Base-by-base conservation (phyloP, 1,284 basidiomycete genomes). In the Ceratobasidium theobromae region DNA sequence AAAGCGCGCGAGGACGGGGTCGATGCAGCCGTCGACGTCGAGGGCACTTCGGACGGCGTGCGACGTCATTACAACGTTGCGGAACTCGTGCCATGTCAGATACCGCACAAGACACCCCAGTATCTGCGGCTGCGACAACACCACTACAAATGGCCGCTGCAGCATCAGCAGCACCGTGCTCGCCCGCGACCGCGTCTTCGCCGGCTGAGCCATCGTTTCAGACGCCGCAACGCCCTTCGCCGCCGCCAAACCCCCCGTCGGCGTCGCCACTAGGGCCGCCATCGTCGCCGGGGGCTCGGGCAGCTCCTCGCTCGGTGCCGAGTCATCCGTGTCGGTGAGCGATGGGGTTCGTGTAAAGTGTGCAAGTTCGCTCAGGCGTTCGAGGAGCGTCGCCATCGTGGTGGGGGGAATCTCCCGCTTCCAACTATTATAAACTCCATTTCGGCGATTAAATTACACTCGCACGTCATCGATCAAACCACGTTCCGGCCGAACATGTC, bases 1-100 rank as follows among this genome's bases (percentile, higher is more conserved):
- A 71, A 81, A 87, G 35, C 79, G 81, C 4, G 81, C 74, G 27
- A 91, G 79, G 43, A 89, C 76, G 67, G 79, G 75, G 71, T 88
- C 81, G 69, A 79, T 78, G 67, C 82, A 73, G 14, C 75, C 74
- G 32, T 74, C 72, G 12, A 71, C 69, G 70, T 88, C 80, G 33
- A 85, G 70, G 16, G 57, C 35, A n/a, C 73, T 71, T 67, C 82
- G 78, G 58, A 80, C 76, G 14, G 77, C 72, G 11, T 77, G 78
- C 68, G 80, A 86, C 11, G 83, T 80, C 67, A 77, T 76, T 51
- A 82, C 75, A 46, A 90, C 77, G 12, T 82, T 75, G 55, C 81
- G 78, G 65, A 84, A 79, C 70, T 86, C 83, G 14, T 72, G 68
- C 85, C 86, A 89, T 60, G 77, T 69, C 2, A 83, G 67, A 49